These are phyloP conservation scores for Stramenopiles sp. DNA, from an alignment of 352 stramenopile species.

Conservation along the genomic window DNA sequence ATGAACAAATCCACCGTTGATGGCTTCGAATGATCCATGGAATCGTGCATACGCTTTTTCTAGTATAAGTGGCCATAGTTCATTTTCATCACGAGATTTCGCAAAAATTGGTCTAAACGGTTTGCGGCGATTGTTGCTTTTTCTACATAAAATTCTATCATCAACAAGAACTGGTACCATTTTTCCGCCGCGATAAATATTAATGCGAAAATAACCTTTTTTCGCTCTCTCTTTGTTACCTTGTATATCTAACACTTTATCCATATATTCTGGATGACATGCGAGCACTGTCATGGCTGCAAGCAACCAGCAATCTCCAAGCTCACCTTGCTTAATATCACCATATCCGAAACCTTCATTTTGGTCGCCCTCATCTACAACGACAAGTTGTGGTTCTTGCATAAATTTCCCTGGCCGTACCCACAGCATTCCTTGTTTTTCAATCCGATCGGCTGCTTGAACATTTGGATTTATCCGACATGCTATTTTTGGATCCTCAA, in stretches of 20 bases:
- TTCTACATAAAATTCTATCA: background rate
- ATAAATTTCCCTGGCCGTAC: background rate
- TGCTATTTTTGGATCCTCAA: background rate
- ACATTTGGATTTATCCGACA: background rate
- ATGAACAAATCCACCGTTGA: slow-evolving; percentile 5
- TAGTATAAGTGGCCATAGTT: slow-evolving; percentile 18
- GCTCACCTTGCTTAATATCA: background rate
- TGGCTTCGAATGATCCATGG: background rate
- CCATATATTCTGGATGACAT: background rate
- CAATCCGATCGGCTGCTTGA: background rate
- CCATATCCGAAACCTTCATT: background rate
- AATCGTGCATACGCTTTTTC: slow-evolving; percentile 19
- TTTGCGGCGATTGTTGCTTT: background rate
- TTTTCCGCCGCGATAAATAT: background rate
- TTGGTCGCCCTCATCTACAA: background rate
- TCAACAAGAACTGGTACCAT: background rate
- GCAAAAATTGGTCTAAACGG: background rate
- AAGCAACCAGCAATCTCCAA: slow-evolving; percentile 9
- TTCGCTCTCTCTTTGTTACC: background rate
- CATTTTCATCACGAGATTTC: background rate
- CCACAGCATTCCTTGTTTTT: background rate
- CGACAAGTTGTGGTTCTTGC: background rate
- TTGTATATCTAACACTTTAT: background rate
- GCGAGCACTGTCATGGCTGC: background rate
- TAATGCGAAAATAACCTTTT: background rate